phyloP scores from a whole-genome alignment of 1,284 basidiomycete genomes.

The Melampsora americana region DNA sequence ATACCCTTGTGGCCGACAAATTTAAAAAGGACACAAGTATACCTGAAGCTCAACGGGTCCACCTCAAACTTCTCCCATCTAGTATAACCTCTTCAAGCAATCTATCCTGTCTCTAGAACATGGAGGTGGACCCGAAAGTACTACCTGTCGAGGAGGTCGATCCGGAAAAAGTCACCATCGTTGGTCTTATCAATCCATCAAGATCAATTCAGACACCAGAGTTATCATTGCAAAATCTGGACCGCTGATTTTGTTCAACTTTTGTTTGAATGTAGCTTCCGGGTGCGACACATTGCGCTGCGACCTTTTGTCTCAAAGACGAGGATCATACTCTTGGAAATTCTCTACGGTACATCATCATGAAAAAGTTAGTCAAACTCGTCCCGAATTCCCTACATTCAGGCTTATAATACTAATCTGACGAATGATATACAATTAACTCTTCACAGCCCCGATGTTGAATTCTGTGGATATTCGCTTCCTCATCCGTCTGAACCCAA shows the following conservation, averaged over 20 bases:
- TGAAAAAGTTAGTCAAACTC: slow-evolving; percentile 53
- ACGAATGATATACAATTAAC: background rate
- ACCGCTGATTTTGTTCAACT: background rate
- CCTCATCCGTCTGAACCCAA: slow-evolving; percentile 55
- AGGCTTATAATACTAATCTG: background rate
- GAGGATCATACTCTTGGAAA: slow-evolving; percentile 55
- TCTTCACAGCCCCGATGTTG: slow-evolving; percentile 51
- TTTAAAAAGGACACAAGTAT: too few species aligned
- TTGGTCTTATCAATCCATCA: background rate
- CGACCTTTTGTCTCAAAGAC: slow-evolving; percentile 53
- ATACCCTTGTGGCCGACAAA: too few species aligned
- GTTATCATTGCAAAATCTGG: too few species aligned
- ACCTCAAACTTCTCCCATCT: too few species aligned
- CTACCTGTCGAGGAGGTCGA: slow-evolving; percentile 2
- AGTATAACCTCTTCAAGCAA: too few species aligned
- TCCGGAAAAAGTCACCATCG: slow-evolving; percentile 41
- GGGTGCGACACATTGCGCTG: slow-evolving; percentile 45
- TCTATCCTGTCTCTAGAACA: background rate
- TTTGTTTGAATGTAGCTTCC: slow-evolving; percentile 19
- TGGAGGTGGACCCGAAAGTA: background rate
- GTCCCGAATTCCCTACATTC: background rate
- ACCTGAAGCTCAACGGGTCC: too few species aligned
- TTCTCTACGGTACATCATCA: slow-evolving; percentile 54
- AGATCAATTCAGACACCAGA: background rate
- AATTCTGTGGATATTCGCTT: slow-evolving; percentile 54